Base-by-base conservation (phyloP, 306 rosid species). In the Luffa aegyptiaca region DNA sequence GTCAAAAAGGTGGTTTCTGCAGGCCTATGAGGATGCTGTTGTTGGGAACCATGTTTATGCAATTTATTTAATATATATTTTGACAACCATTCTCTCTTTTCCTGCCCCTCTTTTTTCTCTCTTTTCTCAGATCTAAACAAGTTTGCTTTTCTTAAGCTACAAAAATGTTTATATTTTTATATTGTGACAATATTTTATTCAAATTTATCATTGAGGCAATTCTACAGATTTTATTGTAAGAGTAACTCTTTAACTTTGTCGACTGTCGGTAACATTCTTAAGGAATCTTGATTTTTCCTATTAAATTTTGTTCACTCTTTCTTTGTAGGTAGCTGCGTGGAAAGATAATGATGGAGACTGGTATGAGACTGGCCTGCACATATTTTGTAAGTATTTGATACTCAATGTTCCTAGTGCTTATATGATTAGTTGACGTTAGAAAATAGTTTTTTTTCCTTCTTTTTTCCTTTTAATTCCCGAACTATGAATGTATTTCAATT, bases 281-380 rank as follows among this genome's bases (percentile, higher is more conserved):
- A 75, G 21, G 39, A 77, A 21, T 65, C 64, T 61, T 81, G 17
- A 9, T 58, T 79, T 57, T 78, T 16, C 78, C 33, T 81, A 71
- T 82, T 70, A 68, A 58, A 55, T 78, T 51, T 53, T 79, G 44
- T 45, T 76, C 41, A 13, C 80, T 51, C 59, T 80, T 83, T 82
- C 78, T 31, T 39, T 81, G 16, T 83, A 94, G 98, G 87, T 95
- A 82, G 98, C 97, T 76, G 98, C 98, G 10, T 95, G 98, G 98
- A 89, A 95, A 91, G 98, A 95, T 86, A 78, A 91, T 11, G 97
- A 92, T 82, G 98, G 98, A 82, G 98, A 95, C 77, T 92, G 97
- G 97, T 95, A 91, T 20, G 98, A 95, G 86, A 95, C 98, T 20
- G 98, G 98, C 81, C 88, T 95, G 45, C 98, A 95, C 82, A 95